Base-by-base conservation (phyloP, 257 asterid genomes). In the Cordia subcordata region DNA sequence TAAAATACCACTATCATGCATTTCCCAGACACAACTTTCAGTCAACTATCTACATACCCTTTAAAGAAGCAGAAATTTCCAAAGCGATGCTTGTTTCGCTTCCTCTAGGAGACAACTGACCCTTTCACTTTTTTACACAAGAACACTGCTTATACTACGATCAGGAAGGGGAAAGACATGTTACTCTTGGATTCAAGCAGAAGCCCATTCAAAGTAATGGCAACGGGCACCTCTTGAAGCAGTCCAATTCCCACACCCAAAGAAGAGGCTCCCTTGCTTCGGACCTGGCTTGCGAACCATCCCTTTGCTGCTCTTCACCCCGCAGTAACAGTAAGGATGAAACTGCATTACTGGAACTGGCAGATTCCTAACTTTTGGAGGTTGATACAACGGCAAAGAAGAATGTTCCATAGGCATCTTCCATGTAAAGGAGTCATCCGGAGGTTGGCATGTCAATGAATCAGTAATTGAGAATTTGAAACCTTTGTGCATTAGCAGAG, bases 221-320 rank as follows among this genome's bases (percentile, higher is more conserved):
- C 95, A 88, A 61, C 86, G 92, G 60, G 93, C 88, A 45, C 96
- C 96, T 66, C 86, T 80, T 33, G 82, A 80, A 67, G 85, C 80
- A 64, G 90, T 83, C 96, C 96, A 88, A 66, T 85, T 81, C 55
- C 95, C 96, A 58, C 95, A 88, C 15, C 94, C 93, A 33, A 85
- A 85, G 83, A 88, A 85, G 14, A 69, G 42, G 69, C 88, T 78
- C 47, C 96, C 96, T 67, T 85, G 94, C 71, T 79, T 86, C 11
- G 95, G 95, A 58, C 96, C 96, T 8, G 97, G 94, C 66, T 82
- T 84, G 11, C 82, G 75, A 35, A 86, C 58, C 77, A 84, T 58
- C 32, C 83, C 89, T 70, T 78, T 79, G 77, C 86, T 75, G 77
- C 94, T 86, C 22, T 75, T 77, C 64, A 84, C 85, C 73, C 97